A percentile compares a stretch with the other conserved stretches of the same genome.
Conservation (phyloP, 257 asterid genomes). For the Scutellaria baicalensis region DNA sequence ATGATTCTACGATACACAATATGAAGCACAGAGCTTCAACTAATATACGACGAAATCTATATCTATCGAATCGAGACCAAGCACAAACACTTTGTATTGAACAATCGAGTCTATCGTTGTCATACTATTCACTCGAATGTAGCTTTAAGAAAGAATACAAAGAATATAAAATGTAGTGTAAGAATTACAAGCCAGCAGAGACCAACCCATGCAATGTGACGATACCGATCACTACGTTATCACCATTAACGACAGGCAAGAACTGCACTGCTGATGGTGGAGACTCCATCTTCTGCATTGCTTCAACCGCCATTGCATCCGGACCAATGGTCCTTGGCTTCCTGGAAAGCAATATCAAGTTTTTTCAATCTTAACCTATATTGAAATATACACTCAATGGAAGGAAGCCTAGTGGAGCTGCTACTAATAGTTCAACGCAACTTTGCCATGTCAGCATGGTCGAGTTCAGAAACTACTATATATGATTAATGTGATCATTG, state of each 20-base stretch:
- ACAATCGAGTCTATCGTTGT: too few relatives aligned
- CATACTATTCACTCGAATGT: not conserved
- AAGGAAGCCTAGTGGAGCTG: not conserved
- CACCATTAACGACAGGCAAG: conserved; percentile 66
- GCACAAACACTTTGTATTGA: too few relatives aligned
- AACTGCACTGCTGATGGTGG: conserved; percentile 96
- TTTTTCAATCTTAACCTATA: not conserved
- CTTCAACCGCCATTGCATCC: conserved; percentile 88
- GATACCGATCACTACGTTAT: conserved; percentile 71
- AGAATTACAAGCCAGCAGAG: conserved; percentile 41
- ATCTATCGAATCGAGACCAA: too few relatives aligned
- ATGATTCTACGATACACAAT: not conserved
- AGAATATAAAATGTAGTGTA: conserved; percentile 13
- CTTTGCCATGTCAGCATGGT: not conserved
- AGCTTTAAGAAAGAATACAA: conserved; percentile 27
- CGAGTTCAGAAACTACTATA: not conserved
- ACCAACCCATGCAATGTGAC: conserved; percentile 78
- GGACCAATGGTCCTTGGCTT: conserved; percentile 75
- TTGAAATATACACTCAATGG: not conserved
- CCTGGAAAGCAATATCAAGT: conserved; percentile 34
- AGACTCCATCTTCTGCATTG: conserved; percentile 96
- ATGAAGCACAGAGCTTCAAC: conserved; percentile 1
- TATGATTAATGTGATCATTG: too few relatives aligned
- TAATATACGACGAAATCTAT: not conserved
- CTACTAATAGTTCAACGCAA: not conserved